These are phyloP conservation scores for Helotiales sp. DNA, from an alignment of 2,329 filamentous ascomycete genomes.

Conservation along the genomic window DNA sequence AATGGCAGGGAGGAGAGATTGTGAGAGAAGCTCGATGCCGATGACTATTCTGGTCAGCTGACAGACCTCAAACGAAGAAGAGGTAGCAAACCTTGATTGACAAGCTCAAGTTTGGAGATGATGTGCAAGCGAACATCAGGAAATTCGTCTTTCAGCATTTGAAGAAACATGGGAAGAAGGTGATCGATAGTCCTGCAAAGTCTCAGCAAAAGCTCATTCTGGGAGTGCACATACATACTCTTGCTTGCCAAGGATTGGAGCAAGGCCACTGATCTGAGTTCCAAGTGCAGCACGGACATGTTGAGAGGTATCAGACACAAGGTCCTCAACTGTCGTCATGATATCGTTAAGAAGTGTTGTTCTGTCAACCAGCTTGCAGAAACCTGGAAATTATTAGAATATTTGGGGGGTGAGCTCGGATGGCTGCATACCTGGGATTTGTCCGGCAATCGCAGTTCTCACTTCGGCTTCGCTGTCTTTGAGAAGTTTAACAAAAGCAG, in stretches of 20 bases:
- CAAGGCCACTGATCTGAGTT: conserved; percentile 94
- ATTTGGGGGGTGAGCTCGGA: neutral
- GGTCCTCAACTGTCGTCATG: conserved; percentile 93
- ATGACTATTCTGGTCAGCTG: conserved; percentile 64
- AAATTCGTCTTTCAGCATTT: conserved; percentile 99
- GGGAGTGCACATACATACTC: conserved; percentile 61
- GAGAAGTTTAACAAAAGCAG: conserved; percentile 93
- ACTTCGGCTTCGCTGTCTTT: conserved; percentile 99
- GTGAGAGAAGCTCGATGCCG: conserved; percentile 93
- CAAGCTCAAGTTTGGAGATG: conserved; percentile 98
- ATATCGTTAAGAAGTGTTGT: conserved; percentile 90
- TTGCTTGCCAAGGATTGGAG: conserved; percentile 95
- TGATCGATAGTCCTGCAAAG: conserved; percentile 81
- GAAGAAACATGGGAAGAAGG: conserved; percentile 95
- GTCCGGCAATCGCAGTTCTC: conserved; percentile 91
- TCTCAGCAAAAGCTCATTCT: conserved; percentile 15
- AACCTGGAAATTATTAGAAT: conserved; percentile 56
- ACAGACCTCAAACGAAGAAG: neutral
- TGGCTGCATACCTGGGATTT: conserved; percentile 72
- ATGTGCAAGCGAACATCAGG: conserved; percentile 98
- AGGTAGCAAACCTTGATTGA: conserved; percentile 76
- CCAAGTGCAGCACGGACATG: conserved; percentile 94
- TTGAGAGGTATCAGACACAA: conserved; percentile 94
- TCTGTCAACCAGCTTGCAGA: conserved; percentile 86
- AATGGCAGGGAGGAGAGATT: conserved; percentile 94